These are phyloP conservation scores for Candida sonorensis DNA, from an alignment of 805 yeast genomes.

Conservation along the genomic window DNA sequence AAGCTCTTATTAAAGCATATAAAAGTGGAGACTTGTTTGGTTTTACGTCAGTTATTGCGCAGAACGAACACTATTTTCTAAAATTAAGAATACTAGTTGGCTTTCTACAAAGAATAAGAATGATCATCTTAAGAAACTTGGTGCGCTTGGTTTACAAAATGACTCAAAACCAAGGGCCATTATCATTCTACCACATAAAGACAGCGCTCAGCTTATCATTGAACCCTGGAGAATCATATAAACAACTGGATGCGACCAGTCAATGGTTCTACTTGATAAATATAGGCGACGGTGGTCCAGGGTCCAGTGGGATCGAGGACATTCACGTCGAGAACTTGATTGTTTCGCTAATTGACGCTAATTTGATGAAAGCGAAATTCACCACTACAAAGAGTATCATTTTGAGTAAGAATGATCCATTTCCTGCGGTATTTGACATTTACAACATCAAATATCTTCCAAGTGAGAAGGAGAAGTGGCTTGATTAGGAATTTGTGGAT, in stretches of 20 bases:
- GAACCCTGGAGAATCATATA: conserved; percentile 5
- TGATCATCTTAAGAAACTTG: conserved; percentile 41
- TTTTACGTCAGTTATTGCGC: conserved; percentile 28
- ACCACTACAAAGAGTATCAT: conserved; percentile 20
- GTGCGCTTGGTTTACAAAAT: conserved; percentile 17
- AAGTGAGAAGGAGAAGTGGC: conserved; percentile 23
- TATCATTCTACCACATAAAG: conserved; percentile 17
- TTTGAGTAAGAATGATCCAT: conserved; percentile 23
- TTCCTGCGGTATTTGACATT: conserved; percentile 20
- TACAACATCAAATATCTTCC: conserved; percentile 15
- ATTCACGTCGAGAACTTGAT: conserved; percentile 42
- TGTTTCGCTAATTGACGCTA: conserved; percentile 46
- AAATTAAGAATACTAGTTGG: conserved; percentile 32
- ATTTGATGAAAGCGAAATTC: conserved; percentile 46
- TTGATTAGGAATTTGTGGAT: conserved; percentile 16
- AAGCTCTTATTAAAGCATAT: conserved; percentile 29
- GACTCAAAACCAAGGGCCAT: conserved; percentile 7
- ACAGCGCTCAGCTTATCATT: conserved; percentile 20
- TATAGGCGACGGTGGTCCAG: conserved; percentile 1
- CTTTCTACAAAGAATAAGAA: conserved; percentile 37
- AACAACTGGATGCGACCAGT: conserved; percentile 6
- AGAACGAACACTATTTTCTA: conserved; percentile 33
- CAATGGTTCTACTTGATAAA: conserved; percentile 14
- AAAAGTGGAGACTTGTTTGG: conserved; percentile 35
- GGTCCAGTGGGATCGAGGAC: conserved; percentile 29